Base-by-base conservation (phyloP, 2,329 filamentous ascomycete species). In the Fusarium sarcochroum region DNA sequence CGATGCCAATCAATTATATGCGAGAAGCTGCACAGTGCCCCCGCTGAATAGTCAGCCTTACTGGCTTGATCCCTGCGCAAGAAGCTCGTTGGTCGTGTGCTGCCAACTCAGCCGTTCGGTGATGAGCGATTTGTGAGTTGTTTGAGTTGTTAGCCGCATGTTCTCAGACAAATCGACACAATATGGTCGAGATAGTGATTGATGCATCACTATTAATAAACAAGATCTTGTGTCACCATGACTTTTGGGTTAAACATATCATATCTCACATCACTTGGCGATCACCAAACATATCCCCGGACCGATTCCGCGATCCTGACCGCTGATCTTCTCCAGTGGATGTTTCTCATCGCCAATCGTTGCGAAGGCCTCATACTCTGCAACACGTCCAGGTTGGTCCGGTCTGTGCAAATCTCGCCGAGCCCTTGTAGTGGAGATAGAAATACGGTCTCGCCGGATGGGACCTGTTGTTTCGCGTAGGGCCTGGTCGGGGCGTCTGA, bases 321-420 rank as follows among this genome's bases (percentile, higher is more conserved):
- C 15, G 46, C 9, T 41, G 45, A 65, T 64, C 17, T 23, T 20
- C 34, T 17, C 21, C 17, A 42, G 52, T 52, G 46, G 52, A 64
- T 48, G 17, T 49, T 3, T 6, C 21, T 32, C n/a, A 47, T 44
- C 20, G 11, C 17, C 18, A 34, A 21, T 9, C 37, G 20, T 48
- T 34, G 17, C 34, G n/a, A 30, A 32, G 34, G 27, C 37, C 58
- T 51, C 48, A 34, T 17, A n/a, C 35, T 52, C 38, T 65, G 40
- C 50, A 42, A 44, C 35, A 23, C 18, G 17, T 21, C 52, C 59
- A 46, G 64, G 42, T 44, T 65, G 64, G 59, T 14, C 65, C 38
- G 51, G 41, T 23, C 55, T 53, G 9, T 11, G 14, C 34, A 7
- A 59, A 23, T 51, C 25, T 46, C 41, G 30, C 30, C 41, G 46